These are phyloP conservation scores for Naganishia randhawae DNA, from an alignment of 768 basidiomycete genomes.

Conservation along the genomic window DNA sequence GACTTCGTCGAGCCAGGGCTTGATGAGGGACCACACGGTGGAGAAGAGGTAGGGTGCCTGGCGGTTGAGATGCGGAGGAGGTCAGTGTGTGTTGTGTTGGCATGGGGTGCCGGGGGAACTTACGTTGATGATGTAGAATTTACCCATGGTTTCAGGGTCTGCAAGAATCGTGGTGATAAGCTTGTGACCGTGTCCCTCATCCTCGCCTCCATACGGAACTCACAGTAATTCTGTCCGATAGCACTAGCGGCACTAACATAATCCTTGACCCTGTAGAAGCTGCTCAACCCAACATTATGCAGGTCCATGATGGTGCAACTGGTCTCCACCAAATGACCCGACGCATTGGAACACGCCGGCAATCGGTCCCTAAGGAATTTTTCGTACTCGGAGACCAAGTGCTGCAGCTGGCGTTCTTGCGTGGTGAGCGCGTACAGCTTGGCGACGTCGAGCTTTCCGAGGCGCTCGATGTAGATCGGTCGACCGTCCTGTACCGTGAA, in stretches of 20 bases:
- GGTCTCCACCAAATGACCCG: constrained; percentile 88
- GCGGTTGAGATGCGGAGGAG: not conserved
- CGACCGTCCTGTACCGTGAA: constrained; percentile 69
- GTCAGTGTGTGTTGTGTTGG: not conserved
- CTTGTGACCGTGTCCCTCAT: too few species aligned
- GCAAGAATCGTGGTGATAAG: not conserved
- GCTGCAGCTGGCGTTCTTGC: constrained; percentile 78
- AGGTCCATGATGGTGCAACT: constrained; percentile 97
- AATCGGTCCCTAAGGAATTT: constrained; percentile 74
- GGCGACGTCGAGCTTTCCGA: constrained; percentile 81
- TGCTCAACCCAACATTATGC: constrained; percentile 59
- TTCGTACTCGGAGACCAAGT: constrained; percentile 90
- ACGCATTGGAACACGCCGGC: constrained; percentile 62
- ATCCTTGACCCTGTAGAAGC: constrained; percentile 84
- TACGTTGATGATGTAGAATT: constrained; percentile 63
- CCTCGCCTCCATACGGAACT: constrained; percentile 26
- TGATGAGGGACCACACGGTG: constrained; percentile 81
- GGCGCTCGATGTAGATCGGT: constrained; percentile 88
- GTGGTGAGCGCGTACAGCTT: constrained; percentile 78
- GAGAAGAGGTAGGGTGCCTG: constrained; percentile 80
- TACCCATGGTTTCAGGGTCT: constrained; percentile 66
- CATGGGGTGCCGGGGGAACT: not conserved
- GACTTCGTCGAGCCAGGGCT: constrained; percentile 89
- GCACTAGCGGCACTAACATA: constrained; percentile 71
- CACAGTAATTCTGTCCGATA: constrained; percentile 80